Percentiles rank a stretch among this genome's conserved stretches.
Evolutionary conservation across 1,284 basidiomycete genomes (phyloP).

Genomic region (Bjerkandera adusta): DNA sequence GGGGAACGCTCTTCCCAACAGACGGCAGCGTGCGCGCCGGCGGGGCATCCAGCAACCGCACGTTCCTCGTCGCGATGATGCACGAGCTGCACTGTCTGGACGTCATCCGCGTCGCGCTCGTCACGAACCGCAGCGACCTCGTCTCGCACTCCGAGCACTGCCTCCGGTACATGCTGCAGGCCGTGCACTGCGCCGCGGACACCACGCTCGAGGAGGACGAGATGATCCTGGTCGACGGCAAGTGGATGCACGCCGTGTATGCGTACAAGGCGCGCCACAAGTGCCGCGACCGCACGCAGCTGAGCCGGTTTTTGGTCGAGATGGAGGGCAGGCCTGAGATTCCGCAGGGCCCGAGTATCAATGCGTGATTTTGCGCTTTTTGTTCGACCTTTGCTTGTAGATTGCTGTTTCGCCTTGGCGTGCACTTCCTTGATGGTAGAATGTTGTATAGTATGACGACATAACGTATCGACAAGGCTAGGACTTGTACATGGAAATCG

Average conservation of each 20-base stretch:
- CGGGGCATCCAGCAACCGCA: constrained; percentile 22
- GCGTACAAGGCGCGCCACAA: constrained; percentile 22
- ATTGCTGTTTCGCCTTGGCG: no score
- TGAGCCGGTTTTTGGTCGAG: constrained; percentile 32
- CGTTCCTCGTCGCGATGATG: constrained; percentile 24
- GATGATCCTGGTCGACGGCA: constrained; percentile 21
- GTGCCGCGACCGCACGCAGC: constrained; percentile 37
- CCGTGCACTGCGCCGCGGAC: constrained; percentile 14
- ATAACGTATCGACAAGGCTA: no score
- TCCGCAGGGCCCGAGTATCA: no score
- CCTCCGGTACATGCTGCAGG: constrained; percentile 13
- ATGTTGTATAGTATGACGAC: no score
- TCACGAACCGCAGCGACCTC: constrained; percentile 17
- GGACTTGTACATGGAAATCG: no score
- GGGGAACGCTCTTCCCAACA: constrained; percentile 36
- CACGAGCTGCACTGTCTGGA: constrained; percentile 28
- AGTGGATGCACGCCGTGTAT: constrained; percentile 19
- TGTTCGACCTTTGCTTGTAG: no score
- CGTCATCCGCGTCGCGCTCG: constrained; percentile 14
- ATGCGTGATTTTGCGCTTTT: no score
- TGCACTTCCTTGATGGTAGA: no score
- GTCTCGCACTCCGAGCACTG: constrained; percentile 13
- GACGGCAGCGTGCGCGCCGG: constrained; percentile 32
- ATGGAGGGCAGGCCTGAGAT: neutral
- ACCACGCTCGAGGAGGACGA: constrained; percentile 27